phyloP scores from a whole-genome alignment of 2,329 filamentous ascomycete species.

The Claviceps humidiphila region DNA sequence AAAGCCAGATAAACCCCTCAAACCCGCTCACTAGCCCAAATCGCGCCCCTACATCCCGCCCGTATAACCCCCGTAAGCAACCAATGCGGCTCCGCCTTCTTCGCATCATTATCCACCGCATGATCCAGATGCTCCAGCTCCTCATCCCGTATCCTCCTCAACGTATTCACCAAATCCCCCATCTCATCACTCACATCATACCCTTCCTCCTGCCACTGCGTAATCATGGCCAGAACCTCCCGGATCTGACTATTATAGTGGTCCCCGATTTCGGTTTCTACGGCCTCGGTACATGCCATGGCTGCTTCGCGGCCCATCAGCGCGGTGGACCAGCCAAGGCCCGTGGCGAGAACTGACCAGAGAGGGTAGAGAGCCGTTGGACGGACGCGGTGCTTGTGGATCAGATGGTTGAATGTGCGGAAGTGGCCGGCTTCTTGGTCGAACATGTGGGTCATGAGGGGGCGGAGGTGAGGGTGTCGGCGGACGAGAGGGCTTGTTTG shows the following conservation, averaged over 20 bases:
- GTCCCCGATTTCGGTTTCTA: slow-evolving; percentile 92
- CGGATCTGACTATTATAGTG: slow-evolving; percentile 94
- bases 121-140: slow-evolving; percentile 95
- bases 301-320: slow-evolving; percentile 83
- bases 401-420: slow-evolving; percentile 66
- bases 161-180: slow-evolving; percentile 53
- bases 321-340: slow-evolving; percentile 80
- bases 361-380: slow-evolving; percentile 87
- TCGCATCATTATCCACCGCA: slow-evolving; percentile 84
- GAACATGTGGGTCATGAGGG: slow-evolving; percentile 96
- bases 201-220: slow-evolving; percentile 60
- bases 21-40: slow-evolving; percentile 75
- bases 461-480: slow-evolving; percentile 74
- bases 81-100: slow-evolving; percentile 81
- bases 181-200: slow-evolving; percentile 74
- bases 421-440: slow-evolving; percentile 89
- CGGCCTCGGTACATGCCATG: slow-evolving; percentile 97
- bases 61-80: slow-evolving; percentile 76
- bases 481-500: slow-evolving; percentile 73
- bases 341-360: slow-evolving; percentile 69
- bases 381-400: slow-evolving; percentile 77
- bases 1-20: slow-evolving; percentile 19
- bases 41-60: slow-evolving; percentile 81
- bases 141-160: slow-evolving; percentile 82
- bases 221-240: slow-evolving; percentile 66